Evolutionary conservation across 108 stramenopile species (phyloP).

Genomic region (Nitzschia palea): DNA sequence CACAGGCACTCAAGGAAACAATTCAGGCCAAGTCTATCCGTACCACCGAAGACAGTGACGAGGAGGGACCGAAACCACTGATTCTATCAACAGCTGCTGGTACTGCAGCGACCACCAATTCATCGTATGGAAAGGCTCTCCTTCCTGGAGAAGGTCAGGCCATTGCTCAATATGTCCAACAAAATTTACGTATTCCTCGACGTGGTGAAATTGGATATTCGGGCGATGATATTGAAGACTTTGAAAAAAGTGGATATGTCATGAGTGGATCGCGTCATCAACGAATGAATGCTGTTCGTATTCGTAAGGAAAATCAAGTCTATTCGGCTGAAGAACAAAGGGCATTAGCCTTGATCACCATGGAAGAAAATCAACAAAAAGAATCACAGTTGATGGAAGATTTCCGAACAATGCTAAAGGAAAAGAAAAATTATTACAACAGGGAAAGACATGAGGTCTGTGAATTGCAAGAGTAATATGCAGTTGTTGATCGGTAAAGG

Average conservation of each 20-base stretch:
- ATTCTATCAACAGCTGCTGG: slow-evolving; percentile 53
- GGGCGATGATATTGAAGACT: slow-evolving; percentile 89
- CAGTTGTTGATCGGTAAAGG: not conserved
- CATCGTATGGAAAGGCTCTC: slow-evolving; percentile 83
- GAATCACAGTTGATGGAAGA: slow-evolving; percentile 94
- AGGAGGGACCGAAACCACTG: slow-evolving; percentile 67
- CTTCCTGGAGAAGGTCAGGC: slow-evolving; percentile 94
- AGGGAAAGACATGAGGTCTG: slow-evolving; percentile 32
- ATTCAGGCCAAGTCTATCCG: slow-evolving; percentile 46
- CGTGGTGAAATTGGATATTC: slow-evolving; percentile 97
- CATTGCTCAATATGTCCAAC: slow-evolving; percentile 95
- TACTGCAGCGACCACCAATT: slow-evolving; percentile 23
- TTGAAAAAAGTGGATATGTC: slow-evolving; percentile 94
- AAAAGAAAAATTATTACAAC: slow-evolving; percentile 54
- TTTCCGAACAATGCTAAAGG: slow-evolving; percentile 84
- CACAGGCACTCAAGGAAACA: slow-evolving; percentile 70
- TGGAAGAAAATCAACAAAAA: slow-evolving; percentile 98
- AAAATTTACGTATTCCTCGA: slow-evolving; percentile 97
- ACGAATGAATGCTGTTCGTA: slow-evolving; percentile 98
- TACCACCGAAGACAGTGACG: slow-evolving; percentile 46
- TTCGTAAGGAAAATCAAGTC: slow-evolving; percentile 99
- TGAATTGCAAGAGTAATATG: no score
- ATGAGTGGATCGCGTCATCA: slow-evolving; percentile 96
- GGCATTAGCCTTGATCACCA: slow-evolving; percentile 93
- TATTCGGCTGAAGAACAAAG: slow-evolving; percentile 97